Evolutionary conservation across 2,329 filamentous ascomycete genomes (phyloP).

Genomic region (Beauveria caledonica): DNA sequence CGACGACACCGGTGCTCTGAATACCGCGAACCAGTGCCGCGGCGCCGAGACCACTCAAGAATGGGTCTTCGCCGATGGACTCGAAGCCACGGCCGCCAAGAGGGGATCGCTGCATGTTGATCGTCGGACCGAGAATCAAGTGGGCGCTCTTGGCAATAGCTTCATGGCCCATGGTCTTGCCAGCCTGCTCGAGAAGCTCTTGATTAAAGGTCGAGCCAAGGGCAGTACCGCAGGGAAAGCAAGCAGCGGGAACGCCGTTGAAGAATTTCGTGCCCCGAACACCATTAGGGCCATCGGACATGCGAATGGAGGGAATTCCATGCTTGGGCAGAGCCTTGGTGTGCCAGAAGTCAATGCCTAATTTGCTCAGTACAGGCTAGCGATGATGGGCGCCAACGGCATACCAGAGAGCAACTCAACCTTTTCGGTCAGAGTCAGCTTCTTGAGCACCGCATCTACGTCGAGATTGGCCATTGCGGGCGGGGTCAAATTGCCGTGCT

Average conservation of each 20-base stretch:
- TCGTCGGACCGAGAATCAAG: slow-evolving; percentile 51
- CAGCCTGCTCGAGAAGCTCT: slow-evolving; percentile 42
- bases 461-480: slow-evolving; percentile 42
- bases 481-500: neutral
- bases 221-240: slow-evolving; percentile 51
- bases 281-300: slow-evolving; percentile 63
- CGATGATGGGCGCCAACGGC: slow-evolving; percentile 3
- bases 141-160: slow-evolving; percentile 49
- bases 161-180: slow-evolving; percentile 44
- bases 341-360: slow-evolving; percentile 62
- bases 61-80: slow-evolving; percentile 50
- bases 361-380: neutral
- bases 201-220: slow-evolving; percentile 52
- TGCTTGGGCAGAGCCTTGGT: slow-evolving; percentile 52
- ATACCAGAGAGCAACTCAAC: slow-evolving; percentile 43
- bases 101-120: slow-evolving; percentile 55
- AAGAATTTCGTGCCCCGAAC: slow-evolving; percentile 62
- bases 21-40: slow-evolving; percentile 47
- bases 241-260: slow-evolving; percentile 51
- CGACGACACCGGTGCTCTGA: slow-evolving; percentile 46
- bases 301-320: slow-evolving; percentile 55
- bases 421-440: slow-evolving; percentile 45
- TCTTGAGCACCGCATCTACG: slow-evolving; percentile 45
- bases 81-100: slow-evolving; percentile 53
- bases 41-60: slow-evolving; percentile 46